Conservation (phyloP, 1,139 yeast genomes). For the Hansenula anomala region DNA sequence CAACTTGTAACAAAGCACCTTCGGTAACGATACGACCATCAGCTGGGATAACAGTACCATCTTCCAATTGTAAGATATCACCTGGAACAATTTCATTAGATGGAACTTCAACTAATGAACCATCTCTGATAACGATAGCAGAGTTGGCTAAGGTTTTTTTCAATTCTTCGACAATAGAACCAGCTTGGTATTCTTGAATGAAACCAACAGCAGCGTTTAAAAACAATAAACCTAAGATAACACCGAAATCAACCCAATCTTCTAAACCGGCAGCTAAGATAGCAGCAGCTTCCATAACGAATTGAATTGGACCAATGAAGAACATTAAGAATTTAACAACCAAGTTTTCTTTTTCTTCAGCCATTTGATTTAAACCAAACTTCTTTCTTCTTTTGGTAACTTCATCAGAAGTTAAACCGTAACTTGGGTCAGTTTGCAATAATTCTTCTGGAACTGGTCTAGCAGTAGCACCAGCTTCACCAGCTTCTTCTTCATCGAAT, state of each 20-base stretch:
- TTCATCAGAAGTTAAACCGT: constrained; percentile 80
- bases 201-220: constrained; percentile 95
- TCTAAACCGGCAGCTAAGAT: constrained; percentile 96
- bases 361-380: constrained; percentile 92
- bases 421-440: constrained; percentile 78
- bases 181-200: constrained; percentile 96
- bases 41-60: constrained; percentile 92
- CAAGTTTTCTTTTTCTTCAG: constrained; percentile 85
- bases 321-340: constrained; percentile 83
- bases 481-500: constrained; percentile 37
- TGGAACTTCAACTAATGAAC: constrained; percentile 66
- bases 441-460: constrained; percentile 84
- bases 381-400: constrained; percentile 86
- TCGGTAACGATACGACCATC: constrained; percentile 93
- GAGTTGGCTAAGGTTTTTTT: constrained; percentile 90
- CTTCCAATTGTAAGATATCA: constrained; percentile 88
- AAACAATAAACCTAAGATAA: constrained; percentile 81
- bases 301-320: constrained; percentile 97
- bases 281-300: constrained; percentile 99
- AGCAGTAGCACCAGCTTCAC: constrained; percentile 37
- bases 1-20: constrained; percentile 87
- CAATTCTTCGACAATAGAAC: constrained; percentile 91
- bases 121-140: constrained; percentile 84
- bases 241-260: constrained; percentile 99
- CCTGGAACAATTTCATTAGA: constrained; percentile 90